Evolutionary conservation across 2,329 filamentous ascomycete species (phyloP), one percentile per base, ranked within the genome.

Genomic region (Colletotrichum sansevieriae): DNA sequence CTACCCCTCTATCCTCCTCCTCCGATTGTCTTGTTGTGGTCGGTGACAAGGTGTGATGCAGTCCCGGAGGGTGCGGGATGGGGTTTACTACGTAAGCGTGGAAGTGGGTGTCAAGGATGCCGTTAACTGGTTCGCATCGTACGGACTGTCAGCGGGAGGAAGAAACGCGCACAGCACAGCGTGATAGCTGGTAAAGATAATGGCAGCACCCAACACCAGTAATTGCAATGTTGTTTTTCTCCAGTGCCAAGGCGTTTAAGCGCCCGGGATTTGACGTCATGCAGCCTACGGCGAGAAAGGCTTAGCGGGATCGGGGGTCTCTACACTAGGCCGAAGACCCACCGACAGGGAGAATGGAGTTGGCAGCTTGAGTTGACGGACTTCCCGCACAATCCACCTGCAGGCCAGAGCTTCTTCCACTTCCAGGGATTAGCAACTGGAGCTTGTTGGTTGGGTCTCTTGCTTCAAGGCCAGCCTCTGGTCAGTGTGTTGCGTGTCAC

Each of bases 181-280:
- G 37, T 39, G 9, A 3, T 37, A 9, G 12, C 18, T 29, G 20
- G 29, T 35, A 41, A 13, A 33, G 54, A 39, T 35, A 37, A 33
- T 22, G 54, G 13, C 37, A 35, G 33, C n/a, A 15, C 49, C 22
- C 22, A 4, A 3, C 22, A 25, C 22, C 22, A 29, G 29, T 46
- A n/a, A n/a, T n/a, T n/a, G n/a, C n/a, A n/a, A n/a, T n/a, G n/a
- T n/a, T n/a, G n/a, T n/a, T n/a, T n/a, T n/a, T n/a, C n/a, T n/a
- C n/a, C n/a, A n/a, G n/a, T n/a, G 62, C 66, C 66, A 66, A 69
- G 66, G 11, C 44, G 62, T 61, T 66, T 69, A 69, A 69, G 66
- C 66, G 66, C 66, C 65, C 62, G 66, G 66, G 43, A 37, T 44
- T 69, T 66, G 66, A 69, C 66, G 62, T 69, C 62, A 69, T 44